Conservation (phyloP, 306 rosid genomes). For the Astragalus membranaceus region DNA sequence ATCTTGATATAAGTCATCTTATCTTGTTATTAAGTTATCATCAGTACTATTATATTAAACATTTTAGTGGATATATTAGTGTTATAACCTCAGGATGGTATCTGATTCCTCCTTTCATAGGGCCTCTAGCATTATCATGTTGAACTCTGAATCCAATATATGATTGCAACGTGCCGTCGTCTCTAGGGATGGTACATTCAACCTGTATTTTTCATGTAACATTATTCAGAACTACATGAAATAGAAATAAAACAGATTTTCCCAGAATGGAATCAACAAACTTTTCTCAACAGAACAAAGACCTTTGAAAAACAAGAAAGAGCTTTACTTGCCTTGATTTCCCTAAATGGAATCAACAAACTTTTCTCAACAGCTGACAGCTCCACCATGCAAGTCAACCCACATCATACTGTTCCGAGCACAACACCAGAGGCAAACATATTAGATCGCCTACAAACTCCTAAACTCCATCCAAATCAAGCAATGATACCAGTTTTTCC, state of each 20-base stretch:
- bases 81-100: conserved; percentile 86
- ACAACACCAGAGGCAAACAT: no score
- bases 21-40: no score
- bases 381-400: no score
- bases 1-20: no score
- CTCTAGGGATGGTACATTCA: conserved; percentile 92
- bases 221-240: not conserved
- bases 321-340: conserved; percentile 61
- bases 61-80: no score
- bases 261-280: no score
- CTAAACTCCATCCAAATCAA: no score
- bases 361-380: conserved; percentile 91
- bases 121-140: conserved; percentile 99
- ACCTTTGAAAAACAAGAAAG: not conserved
- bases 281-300: not conserved
- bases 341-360: conserved; percentile 87
- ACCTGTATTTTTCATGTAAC: conserved; percentile 51
- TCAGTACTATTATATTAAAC: no score
- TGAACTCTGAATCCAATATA: conserved; percentile 90
- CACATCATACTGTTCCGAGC: no score
- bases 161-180: conserved; percentile 76
- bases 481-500: no score
- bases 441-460: no score
- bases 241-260: not conserved
- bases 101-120: conserved; percentile 99